Conservation (phyloP, 2,329 filamentous ascomycete species). For the Mycosphaerella arachidis region DNA sequence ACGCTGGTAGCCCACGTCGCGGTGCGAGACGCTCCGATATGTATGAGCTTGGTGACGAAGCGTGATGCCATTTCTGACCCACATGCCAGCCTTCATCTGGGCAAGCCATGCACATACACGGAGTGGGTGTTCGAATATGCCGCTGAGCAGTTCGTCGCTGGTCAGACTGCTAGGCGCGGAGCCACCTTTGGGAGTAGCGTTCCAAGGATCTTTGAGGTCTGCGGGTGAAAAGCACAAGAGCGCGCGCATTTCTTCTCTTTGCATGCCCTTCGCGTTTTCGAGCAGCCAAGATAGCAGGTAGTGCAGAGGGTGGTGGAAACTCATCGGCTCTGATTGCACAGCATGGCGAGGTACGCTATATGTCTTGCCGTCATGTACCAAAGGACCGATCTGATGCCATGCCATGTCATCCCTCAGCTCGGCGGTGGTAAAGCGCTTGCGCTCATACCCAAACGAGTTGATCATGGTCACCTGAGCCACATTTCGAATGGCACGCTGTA, state of each 20-base stretch:
- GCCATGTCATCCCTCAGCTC: slow-evolving; percentile 83
- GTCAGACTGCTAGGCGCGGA: slow-evolving; percentile 22
- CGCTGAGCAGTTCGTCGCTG: slow-evolving; percentile 28
- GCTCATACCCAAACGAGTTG: slow-evolving; percentile 85
- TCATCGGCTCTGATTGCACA: slow-evolving; percentile 85
- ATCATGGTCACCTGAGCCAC: slow-evolving; percentile 80
- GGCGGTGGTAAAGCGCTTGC: slow-evolving; percentile 74
- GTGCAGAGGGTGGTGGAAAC: slow-evolving; percentile 94
- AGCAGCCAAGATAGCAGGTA: slow-evolving; percentile 95
- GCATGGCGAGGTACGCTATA: slow-evolving; percentile 76
- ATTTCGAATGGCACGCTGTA: slow-evolving; percentile 67
- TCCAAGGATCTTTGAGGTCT: slow-evolving; percentile 54
- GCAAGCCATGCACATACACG: slow-evolving; percentile 93
- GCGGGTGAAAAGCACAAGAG: slow-evolving; percentile 68
- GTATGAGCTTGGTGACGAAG: slow-evolving; percentile 91
- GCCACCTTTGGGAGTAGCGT: slow-evolving; percentile 16
- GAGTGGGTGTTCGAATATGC: slow-evolving; percentile 83
- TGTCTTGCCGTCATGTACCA: slow-evolving; percentile 50
- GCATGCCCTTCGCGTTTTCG: slow-evolving; percentile 77
- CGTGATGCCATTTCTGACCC: slow-evolving; percentile 96
- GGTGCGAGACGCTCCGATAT: slow-evolving; percentile 81
- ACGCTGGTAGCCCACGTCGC: slow-evolving; percentile 89
- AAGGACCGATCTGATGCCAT: slow-evolving; percentile 80
- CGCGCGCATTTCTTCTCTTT: slow-evolving; percentile 59
- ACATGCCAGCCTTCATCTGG: slow-evolving; percentile 97